Conservation (phyloP, 306 rosid genomes). For the Quercus ilex region DNA sequence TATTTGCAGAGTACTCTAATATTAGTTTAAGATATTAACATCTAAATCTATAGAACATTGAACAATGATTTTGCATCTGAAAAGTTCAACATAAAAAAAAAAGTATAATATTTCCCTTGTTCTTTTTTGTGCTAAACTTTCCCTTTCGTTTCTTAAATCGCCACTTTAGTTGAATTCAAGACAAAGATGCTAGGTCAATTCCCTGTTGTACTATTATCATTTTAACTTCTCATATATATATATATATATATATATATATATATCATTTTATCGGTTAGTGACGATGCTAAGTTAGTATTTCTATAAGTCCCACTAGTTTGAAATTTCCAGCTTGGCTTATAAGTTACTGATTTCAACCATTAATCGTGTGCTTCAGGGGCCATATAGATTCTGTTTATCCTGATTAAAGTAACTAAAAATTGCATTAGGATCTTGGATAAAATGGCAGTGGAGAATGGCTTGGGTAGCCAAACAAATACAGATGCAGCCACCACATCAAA, state of each 20-base stretch:
- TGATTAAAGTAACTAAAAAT: background rate
- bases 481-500: conserved; percentile 34
- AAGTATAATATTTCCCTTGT: too few relatives aligned
- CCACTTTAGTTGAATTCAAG: background rate
- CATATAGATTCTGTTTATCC: background rate
- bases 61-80: conserved; percentile 12
- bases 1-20: background rate
- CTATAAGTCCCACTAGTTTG: background rate
- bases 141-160: too few relatives aligned
- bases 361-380: conserved; percentile 19
- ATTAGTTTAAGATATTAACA: background rate
- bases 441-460: conserved; percentile 44
- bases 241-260: too few relatives aligned
- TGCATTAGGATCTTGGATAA: conserved; percentile 8
- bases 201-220: background rate
- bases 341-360: background rate
- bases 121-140: too few relatives aligned
- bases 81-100: background rate
- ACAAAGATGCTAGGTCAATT: background rate
- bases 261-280: background rate
- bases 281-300: background rate
- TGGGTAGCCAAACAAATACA: background rate
- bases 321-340: background rate
- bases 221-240: background rate
- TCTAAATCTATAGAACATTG: conserved; percentile 7